Base-by-base conservation (phyloP, 768 basidiomycete species). In the Myochromella boudieri region DNA sequence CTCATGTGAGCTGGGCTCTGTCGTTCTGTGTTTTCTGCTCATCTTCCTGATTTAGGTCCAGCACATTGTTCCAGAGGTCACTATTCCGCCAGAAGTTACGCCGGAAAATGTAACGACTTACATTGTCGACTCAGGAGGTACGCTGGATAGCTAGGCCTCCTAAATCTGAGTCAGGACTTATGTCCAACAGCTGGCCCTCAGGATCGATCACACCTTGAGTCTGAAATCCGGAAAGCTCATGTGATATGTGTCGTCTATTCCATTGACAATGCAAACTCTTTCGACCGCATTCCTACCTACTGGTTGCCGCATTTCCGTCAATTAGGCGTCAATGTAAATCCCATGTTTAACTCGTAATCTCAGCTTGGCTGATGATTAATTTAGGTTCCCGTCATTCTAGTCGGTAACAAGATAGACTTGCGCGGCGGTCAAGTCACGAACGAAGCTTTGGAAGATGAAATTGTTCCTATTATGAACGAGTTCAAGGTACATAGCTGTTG, bases 201-300 rank as follows among this genome's bases (percentile, higher is more conserved):
- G 51, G 95, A 97, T 64, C 82, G 87, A 40, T 73, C 77, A 11
- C 92, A 95, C 67, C 83, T 99, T 40, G 91, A 97, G 63, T 85
- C 89, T 17, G 95, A 97, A 76, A 90, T 97, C 49, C 84, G 93
- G 42, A 94, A 97, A 65, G 95, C 95, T 9, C 95, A 99, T 72
- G 95, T 97, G 61, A 97, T 98, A 53, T 95, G 92, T 62, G 86
- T 99, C 49, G 95, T 99, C 36, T 98, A 98, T 65, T 85, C 91
- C 25, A 93, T 98, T 60, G 94, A 97, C 73, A 92, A 95, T 63
- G 88, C 95, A 25, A 87, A 89, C 59, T 94, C 93, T 11, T 99
- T 99, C 67, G 91, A 95, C 68, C 85, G 95, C 39, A 92, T 99
- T 68, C 92, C 95, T n/a, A 85, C 94, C 1, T 97, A 91, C 62